Base-by-base conservation (phyloP, 768 basidiomycete genomes). In the Auricularia auricula-judae region DNA sequence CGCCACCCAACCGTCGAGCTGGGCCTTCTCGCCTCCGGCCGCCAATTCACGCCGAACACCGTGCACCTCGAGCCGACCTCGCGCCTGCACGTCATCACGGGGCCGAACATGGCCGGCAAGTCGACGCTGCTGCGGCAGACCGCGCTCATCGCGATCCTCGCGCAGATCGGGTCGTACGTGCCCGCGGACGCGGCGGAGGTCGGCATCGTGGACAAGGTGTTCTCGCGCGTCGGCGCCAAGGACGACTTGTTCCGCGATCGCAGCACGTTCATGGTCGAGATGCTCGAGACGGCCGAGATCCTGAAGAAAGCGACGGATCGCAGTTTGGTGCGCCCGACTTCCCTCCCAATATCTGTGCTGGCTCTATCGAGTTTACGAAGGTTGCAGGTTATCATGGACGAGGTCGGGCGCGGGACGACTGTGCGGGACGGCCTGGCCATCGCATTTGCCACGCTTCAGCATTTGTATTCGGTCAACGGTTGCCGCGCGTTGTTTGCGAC, bases 221-320 rank as follows among this genome's bases (percentile, higher is more conserved):
- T 97, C 74, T 93, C 92, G n/a, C 83, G 96, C 60, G 84, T 99
- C 12, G 97, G 96, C 0, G 96, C 97, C 2, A 88, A 91, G 72
- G 96, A 99, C 69, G 95, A 99, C 71, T 76, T 99, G 35, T 97
- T 92, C 74, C 83, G 90, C 63, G 94, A 97, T 72, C 78, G 92
- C 65, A 95, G 92, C 70, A 98, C 96, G 0, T 99, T 98, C 74
- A 97, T 98, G 93, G 89, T 95, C n/a, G 93, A 95, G 76, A 94
- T 94, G 91, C 79, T 91, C 36, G 96, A 98, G 76, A 93, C 95
- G 1, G 88, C 93, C 1, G 88, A 93, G 58, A 98, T 99, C 65
- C 81, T 99, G 21, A 80, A 82, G 29, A 84, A 86, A 23, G 94
- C 97, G 2, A 97, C 94, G 7, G 75, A 83, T 2, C 82, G 79